A percentile compares a stretch with the other conserved stretches of the same genome.
phyloP scores from a whole-genome alignment of 257 asterid genomes.

The Solanum clarkiae region DNA sequence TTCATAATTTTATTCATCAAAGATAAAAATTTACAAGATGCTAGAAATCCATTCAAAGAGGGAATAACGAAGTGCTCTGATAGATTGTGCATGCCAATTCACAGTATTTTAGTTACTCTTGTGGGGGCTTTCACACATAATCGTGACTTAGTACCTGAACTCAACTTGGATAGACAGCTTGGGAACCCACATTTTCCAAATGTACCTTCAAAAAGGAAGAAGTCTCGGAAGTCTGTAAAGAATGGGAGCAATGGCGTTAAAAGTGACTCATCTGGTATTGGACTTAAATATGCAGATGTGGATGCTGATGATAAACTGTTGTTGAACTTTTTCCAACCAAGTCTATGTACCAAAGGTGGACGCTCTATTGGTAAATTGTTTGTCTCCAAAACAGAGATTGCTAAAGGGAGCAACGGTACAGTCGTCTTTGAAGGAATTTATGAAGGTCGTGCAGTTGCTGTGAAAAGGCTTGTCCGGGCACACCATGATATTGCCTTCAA shows the following conservation, averaged over 20 bases:
- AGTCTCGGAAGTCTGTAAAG: conserved; percentile 49
- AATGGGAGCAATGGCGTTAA: conserved; percentile 26
- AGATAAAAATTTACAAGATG: neutral
- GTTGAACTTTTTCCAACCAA: conserved; percentile 35
- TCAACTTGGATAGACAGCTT: conserved; percentile 13
- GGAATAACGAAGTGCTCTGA: neutral
- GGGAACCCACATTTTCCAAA: conserved; percentile 8
- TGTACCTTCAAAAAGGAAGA: conserved; percentile 48
- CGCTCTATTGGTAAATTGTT: conserved; percentile 68
- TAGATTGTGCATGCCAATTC: conserved; percentile 1
- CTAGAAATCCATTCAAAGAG: neutral
- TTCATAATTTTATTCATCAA: neutral
- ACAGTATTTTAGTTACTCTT: conserved; percentile 14
- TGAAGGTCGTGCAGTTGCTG: conserved; percentile 85
- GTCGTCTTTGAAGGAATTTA: conserved; percentile 81
- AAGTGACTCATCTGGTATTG: conserved; percentile 29
- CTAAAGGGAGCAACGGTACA: conserved; percentile 91
- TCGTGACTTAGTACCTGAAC: conserved; percentile 8
- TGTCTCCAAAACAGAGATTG: conserved; percentile 67
- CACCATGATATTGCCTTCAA: conserved; percentile 75
- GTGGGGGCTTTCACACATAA: conserved; percentile 14
- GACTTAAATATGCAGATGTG: conserved; percentile 8
- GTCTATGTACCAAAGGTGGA: conserved; percentile 30
- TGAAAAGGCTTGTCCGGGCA: conserved; percentile 86
- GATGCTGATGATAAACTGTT: conserved; percentile 27